phyloP scores from a whole-genome alignment of 306 rosid species.

The Gleditsia sinensis region DNA sequence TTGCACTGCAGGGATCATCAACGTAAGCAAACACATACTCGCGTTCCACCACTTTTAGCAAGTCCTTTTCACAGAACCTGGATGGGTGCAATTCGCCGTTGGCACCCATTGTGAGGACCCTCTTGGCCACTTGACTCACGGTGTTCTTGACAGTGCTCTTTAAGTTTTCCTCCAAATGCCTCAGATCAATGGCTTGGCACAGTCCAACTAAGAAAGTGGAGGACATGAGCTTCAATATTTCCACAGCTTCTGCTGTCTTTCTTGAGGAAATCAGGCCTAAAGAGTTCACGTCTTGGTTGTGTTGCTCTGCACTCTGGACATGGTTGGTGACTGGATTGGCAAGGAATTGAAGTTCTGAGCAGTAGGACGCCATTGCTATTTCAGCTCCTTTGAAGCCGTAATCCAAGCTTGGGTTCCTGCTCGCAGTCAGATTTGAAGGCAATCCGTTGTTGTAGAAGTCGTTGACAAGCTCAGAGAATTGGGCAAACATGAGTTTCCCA shows the following conservation, averaged over 20 bases:
- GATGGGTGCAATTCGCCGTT: slow-evolving; percentile 87
- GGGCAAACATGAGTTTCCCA: slow-evolving; percentile 90
- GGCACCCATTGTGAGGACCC: slow-evolving; percentile 54
- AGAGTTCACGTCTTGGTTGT: slow-evolving; percentile 94
- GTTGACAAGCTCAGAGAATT: slow-evolving; percentile 92
- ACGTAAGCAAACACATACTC: slow-evolving; percentile 68
- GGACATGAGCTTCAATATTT: slow-evolving; percentile 81
- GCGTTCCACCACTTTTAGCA: slow-evolving; percentile 72
- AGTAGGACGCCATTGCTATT: slow-evolving; percentile 96
- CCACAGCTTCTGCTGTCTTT: slow-evolving; percentile 81
- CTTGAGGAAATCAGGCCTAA: slow-evolving; percentile 80
- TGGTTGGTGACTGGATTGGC: slow-evolving; percentile 93
- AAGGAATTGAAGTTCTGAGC: slow-evolving; percentile 88
- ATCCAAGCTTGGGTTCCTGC: slow-evolving; percentile 84
- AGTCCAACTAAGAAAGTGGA: slow-evolving; percentile 79
- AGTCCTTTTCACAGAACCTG: slow-evolving; percentile 76
- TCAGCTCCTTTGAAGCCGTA: slow-evolving; percentile 91
- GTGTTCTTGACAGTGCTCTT: slow-evolving; percentile 61
- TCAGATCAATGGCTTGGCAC: slow-evolving; percentile 85
- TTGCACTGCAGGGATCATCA: slow-evolving; percentile 79
- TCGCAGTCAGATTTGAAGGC: slow-evolving; percentile 77
- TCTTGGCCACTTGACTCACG: slow-evolving; percentile 72
- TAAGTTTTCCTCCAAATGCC: slow-evolving; percentile 84
- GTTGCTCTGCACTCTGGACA: slow-evolving; percentile 96
- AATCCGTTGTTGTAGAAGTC: slow-evolving; percentile 86